phyloP scores from a whole-genome alignment of 306 rosid species.

The Prunus mume region DNA sequence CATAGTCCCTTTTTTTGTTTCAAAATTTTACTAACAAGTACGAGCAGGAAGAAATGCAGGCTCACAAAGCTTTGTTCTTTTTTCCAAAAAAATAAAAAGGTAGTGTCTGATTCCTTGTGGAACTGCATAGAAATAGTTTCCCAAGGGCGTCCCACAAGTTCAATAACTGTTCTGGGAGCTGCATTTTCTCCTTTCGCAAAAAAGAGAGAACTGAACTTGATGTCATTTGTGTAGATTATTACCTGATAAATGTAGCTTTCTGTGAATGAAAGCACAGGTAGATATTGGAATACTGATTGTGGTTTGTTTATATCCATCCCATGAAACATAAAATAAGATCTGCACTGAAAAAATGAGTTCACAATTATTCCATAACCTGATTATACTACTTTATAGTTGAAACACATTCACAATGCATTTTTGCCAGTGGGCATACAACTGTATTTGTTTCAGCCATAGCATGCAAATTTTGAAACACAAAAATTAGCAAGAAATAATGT shows the following conservation, averaged over 20 bases:
- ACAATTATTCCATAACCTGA: not conserved
- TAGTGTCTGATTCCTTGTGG: not conserved
- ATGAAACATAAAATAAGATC: conserved; percentile 95
- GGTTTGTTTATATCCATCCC: conserved; percentile 73
- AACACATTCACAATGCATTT: not conserved
- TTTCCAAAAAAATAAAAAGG: not conserved
- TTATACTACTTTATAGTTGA: not conserved
- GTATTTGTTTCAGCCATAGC: not conserved
- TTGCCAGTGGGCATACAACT: not conserved
- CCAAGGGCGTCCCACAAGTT: not conserved
- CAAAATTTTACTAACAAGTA: not conserved
- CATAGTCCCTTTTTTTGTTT: not conserved
- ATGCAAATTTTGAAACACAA: not conserved
- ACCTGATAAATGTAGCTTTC: conserved; percentile 96
- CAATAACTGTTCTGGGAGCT: not conserved
- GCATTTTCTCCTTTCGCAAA: not conserved
- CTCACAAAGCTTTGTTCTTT: not conserved
- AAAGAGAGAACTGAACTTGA: conserved; percentile 13
- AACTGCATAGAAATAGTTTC: not conserved
- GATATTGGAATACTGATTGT: conserved; percentile 61
- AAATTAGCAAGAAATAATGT: not conserved
- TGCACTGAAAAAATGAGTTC: conserved; percentile 57
- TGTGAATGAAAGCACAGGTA: conserved; percentile 77
- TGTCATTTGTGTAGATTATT: conserved; percentile 13
- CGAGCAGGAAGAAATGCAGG: not conserved